Conservation (phyloP, 169 alveolate species). For the Besnoitia besnoiti region DNA sequence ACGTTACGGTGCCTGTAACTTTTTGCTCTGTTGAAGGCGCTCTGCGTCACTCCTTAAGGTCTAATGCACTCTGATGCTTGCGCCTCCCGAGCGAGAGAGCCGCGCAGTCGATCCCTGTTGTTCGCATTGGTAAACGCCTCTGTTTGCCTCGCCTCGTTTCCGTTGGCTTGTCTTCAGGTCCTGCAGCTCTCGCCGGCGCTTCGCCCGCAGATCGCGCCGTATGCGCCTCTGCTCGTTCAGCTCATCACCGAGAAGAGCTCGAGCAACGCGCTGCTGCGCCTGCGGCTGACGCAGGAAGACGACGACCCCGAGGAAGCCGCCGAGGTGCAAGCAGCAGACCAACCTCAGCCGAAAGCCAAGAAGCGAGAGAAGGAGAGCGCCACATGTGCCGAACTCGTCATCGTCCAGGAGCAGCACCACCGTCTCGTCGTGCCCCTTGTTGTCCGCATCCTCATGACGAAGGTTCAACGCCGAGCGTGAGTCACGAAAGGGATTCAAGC, state of each 20-base stretch:
- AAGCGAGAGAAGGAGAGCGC: not conserved
- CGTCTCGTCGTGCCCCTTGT: not conserved
- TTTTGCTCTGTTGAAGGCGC: no score
- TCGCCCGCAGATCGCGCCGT: slow-evolving; percentile 12
- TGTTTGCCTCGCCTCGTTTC: no score
- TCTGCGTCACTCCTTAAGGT: no score
- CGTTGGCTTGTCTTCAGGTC: slow-evolving; percentile 18
- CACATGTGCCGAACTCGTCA: not conserved
- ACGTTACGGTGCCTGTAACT: no score
- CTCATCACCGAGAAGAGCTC: slow-evolving; percentile 13
- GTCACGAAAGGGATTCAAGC: no score
- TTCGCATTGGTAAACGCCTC: no score
- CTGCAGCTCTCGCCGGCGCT: slow-evolving; percentile 26
- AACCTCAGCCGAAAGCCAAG: not conserved
- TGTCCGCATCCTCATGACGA: slow-evolving; percentile 23
- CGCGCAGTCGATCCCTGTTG: no score
- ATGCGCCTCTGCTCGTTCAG: slow-evolving; percentile 13
- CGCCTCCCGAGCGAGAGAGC: no score
- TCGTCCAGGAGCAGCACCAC: not conserved
- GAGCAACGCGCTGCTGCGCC: slow-evolving; percentile 34
- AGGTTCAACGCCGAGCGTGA: slow-evolving; percentile 33
- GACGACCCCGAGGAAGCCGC: not conserved
- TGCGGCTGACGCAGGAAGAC: not conserved
- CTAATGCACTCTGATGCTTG: no score
- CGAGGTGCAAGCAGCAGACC: not conserved